A percentile compares a stretch with the other conserved stretches of the same genome.
These are phyloP conservation scores for Fusarium sp. DNA, from an alignment of 2,329 filamentous ascomycete genomes.

Conservation along the genomic window DNA sequence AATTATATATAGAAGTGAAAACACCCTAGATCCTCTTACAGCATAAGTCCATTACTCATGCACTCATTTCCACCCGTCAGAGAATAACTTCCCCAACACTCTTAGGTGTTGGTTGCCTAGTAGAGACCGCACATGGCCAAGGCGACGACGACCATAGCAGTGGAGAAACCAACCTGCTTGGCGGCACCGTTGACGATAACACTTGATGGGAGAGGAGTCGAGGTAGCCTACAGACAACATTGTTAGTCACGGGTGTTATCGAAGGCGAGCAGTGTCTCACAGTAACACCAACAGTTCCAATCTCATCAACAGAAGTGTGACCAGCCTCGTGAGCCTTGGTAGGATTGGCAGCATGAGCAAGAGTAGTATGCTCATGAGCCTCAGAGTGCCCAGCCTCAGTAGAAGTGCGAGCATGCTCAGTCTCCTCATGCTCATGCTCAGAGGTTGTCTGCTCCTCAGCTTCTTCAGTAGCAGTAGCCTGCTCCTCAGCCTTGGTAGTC, in stretches of 20 bases:
- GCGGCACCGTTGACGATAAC: conserved; percentile 12
- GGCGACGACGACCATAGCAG: background rate
- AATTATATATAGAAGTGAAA: background rate
- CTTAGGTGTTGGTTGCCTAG: background rate
- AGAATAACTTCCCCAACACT: fast-evolving
- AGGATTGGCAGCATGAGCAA: background rate
- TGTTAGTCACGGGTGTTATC: background rate
- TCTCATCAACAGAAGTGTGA: conserved; percentile 1
- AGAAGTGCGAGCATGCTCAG: background rate
- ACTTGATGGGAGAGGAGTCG: conserved; percentile 9
- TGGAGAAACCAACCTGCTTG: conserved; percentile 16
- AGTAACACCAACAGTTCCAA: conserved; percentile 25
- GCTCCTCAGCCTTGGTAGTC: background rate
- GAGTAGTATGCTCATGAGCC: background rate
- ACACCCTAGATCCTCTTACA: background rate
- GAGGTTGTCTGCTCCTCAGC: background rate
- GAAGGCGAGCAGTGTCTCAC: background rate
- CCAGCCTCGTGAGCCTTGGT: background rate
- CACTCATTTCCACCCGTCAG: fast-evolving
- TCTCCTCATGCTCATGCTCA: background rate
- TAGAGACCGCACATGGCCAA: conserved; percentile 14
- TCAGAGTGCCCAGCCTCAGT: background rate
- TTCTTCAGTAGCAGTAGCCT: background rate
- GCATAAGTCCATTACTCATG: background rate
- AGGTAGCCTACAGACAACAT: background rate